Evolutionary conservation across 2,329 filamentous ascomycete genomes (phyloP).

Genomic region (Paecilomyces sp.): DNA sequence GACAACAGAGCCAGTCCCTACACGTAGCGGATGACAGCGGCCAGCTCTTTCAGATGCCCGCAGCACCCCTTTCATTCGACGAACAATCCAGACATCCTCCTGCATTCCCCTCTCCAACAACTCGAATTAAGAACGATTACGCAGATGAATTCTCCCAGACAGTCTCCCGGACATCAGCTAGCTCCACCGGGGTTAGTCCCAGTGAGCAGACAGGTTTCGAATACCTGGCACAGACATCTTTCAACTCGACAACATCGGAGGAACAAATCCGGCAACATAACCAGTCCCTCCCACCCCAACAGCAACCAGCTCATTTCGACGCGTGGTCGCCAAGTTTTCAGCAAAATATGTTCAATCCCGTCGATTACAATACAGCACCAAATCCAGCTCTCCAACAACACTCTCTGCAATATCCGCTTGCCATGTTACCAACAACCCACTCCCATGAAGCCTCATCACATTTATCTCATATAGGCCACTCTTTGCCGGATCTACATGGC

Average conservation of each 20-base stretch:
- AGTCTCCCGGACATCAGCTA: conserved; percentile 20
- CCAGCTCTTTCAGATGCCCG: conserved; percentile 21
- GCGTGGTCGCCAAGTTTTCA: conserved; percentile 26
- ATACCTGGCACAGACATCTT: conserved; percentile 20
- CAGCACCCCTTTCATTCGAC: conserved; percentile 19
- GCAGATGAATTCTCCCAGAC: conserved; percentile 19
- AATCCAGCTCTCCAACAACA: conserved; percentile 18
- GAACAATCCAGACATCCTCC: conserved; percentile 14
- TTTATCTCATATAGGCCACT: background rate
- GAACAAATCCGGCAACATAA: conserved; percentile 12
- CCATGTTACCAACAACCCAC: conserved; percentile 15
- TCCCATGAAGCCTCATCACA: conserved; percentile 18
- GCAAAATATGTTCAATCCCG: conserved; percentile 23
- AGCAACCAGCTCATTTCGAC: conserved; percentile 16
- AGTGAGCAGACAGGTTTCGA: conserved; percentile 22
- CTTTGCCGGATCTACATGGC: conserved; percentile 6
- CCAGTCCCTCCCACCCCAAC: conserved; percentile 14
- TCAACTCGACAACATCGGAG: conserved; percentile 14
- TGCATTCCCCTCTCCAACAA: conserved; percentile 7
- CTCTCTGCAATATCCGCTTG: conserved; percentile 21
- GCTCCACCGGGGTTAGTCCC: conserved; percentile 19
- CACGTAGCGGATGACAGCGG: conserved; percentile 10
- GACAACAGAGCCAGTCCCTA: conserved; percentile 12
- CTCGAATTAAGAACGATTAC: conserved; percentile 15
- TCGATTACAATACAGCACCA: conserved; percentile 19